Conservation (phyloP, 805 yeast species). For the Tetrapisispora nanseiensis region DNA sequence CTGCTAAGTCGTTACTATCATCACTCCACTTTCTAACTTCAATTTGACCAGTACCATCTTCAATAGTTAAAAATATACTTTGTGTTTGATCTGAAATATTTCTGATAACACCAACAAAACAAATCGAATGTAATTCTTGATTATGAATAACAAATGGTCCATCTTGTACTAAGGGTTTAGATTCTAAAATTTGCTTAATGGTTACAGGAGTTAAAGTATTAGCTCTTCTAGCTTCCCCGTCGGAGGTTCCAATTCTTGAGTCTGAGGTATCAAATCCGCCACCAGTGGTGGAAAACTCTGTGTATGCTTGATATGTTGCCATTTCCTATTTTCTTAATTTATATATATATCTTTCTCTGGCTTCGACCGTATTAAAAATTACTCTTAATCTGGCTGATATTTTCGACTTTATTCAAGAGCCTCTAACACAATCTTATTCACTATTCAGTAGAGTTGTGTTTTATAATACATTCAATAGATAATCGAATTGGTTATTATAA, state of each 20-base stretch:
- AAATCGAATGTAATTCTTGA: slow-evolving; percentile 52
- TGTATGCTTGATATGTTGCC: slow-evolving; percentile 27
- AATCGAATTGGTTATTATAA: too few species aligned
- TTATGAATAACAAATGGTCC: slow-evolving; percentile 53
- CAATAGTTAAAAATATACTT: slow-evolving; percentile 48
- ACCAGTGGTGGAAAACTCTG: slow-evolving; percentile 25
- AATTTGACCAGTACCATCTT: slow-evolving; percentile 67
- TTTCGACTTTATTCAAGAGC: too few species aligned
- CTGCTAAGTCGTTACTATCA: slow-evolving; percentile 28
- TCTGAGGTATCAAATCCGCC: slow-evolving; percentile 25
- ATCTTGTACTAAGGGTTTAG: slow-evolving; percentile 52
- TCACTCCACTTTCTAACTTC: slow-evolving; percentile 59
- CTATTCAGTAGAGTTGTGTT: too few species aligned
- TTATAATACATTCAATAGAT: too few species aligned
- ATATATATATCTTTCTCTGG: not conserved
- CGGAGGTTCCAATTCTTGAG: slow-evolving; percentile 17
- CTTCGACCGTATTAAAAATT: too few species aligned
- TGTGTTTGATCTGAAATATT: slow-evolving; percentile 50
- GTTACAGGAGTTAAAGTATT: slow-evolving; percentile 55
- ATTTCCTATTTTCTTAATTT: not conserved
- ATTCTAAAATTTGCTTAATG: slow-evolving; percentile 58
- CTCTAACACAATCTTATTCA: too few species aligned
- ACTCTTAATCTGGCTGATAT: too few species aligned
- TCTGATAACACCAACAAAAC: slow-evolving; percentile 63
- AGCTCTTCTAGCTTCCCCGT: slow-evolving; percentile 11